phyloP scores from a whole-genome alignment of 352 stramenopile species.

The Globisporangium abappressorium region DNA sequence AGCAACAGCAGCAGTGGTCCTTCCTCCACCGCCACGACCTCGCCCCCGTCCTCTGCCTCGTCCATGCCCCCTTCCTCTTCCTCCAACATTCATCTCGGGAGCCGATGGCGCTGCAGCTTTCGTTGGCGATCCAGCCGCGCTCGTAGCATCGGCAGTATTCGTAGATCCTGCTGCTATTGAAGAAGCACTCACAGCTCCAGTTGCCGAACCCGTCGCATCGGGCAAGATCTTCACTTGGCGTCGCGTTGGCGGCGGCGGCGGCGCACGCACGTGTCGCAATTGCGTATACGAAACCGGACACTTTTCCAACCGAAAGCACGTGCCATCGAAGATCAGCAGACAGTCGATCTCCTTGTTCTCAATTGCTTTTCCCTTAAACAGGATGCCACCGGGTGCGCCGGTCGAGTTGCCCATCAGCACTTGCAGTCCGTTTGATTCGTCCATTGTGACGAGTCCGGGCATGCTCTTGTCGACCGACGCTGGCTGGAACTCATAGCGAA shows the following conservation, averaged over 20 bases:
- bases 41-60: neutral
- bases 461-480: conserved; percentile 69
- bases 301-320: conserved; percentile 61
- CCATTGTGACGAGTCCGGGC: conserved; percentile 62
- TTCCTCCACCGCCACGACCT: neutral
- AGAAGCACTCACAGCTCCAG: neutral
- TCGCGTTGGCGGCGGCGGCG: conserved; percentile 15
- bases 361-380: conserved; percentile 73
- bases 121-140: neutral
- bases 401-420: conserved; percentile 61
- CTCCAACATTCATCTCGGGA: neutral
- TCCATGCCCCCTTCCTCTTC: conserved; percentile 9
- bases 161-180: neutral
- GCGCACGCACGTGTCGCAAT: conserved; percentile 64
- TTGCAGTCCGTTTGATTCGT: conserved; percentile 54
- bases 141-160: neutral
- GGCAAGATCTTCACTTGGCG: conserved; percentile 6
- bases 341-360: conserved; percentile 85
- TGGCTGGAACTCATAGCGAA: conserved; percentile 84
- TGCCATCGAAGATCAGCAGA: conserved; percentile 75
- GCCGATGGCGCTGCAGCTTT: neutral
- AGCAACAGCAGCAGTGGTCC: neutral
- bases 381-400: conserved; percentile 53
- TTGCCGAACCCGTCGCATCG: neutral
- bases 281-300: conserved; percentile 70